These are phyloP conservation scores for Metschnikowia peoriensis DNA, from an alignment of 805 yeast genomes.

Conservation along the genomic window DNA sequence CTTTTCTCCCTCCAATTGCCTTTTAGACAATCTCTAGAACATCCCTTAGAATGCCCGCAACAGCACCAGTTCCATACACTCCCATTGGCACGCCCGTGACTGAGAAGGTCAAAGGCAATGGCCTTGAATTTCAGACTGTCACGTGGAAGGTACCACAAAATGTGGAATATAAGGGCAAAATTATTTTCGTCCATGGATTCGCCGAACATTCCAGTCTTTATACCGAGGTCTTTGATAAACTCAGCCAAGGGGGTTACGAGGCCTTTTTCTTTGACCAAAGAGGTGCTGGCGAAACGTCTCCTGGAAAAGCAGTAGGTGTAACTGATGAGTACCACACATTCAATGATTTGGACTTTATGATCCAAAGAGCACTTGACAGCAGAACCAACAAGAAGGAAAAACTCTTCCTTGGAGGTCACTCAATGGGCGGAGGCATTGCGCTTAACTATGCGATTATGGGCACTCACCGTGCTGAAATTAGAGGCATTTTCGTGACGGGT, in stretches of 20 bases:
- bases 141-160: slow-evolving; percentile 40
- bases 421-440: slow-evolving; percentile 79
- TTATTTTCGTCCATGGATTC: slow-evolving; percentile 70
- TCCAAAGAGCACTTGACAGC: slow-evolving; percentile 43
- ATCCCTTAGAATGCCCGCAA: not conserved
- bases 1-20: too few relatives aligned
- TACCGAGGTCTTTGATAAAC: slow-evolving; percentile 50
- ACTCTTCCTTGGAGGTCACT: slow-evolving; percentile 61
- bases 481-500: slow-evolving; percentile 50
- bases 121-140: slow-evolving; percentile 41
- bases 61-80: slow-evolving; percentile 30
- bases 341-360: slow-evolving; percentile 58
- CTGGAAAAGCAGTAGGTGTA: slow-evolving; percentile 50
- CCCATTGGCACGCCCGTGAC: slow-evolving; percentile 29
- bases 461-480: slow-evolving; percentile 42
- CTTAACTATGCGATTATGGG: slow-evolving; percentile 64
- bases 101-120: slow-evolving; percentile 20
- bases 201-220: slow-evolving; percentile 54
- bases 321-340: slow-evolving; percentile 57
- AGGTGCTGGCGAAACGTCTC: slow-evolving; percentile 42
- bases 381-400: slow-evolving; percentile 31
- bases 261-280: slow-evolving; percentile 70
- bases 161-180: slow-evolving; percentile 45
- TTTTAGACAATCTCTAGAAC: too few relatives aligned
- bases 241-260: slow-evolving; percentile 57